Percentiles rank a stretch among this genome's conserved stretches.
Conservation (phyloP, 1,284 basidiomycete species). For the Malassezia sympodialis region DNA sequence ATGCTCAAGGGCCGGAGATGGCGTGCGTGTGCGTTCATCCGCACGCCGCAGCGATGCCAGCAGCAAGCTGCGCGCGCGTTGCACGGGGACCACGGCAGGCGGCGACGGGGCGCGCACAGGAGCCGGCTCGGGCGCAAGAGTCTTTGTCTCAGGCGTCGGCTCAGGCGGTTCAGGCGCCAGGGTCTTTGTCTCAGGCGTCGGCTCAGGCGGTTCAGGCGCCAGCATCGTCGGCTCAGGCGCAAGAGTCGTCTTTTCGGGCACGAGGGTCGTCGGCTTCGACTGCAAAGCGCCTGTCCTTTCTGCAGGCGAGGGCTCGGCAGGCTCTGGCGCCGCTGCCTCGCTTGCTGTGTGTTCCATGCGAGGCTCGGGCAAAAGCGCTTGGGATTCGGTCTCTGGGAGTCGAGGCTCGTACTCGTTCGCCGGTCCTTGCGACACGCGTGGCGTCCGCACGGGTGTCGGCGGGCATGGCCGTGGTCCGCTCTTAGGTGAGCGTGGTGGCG, state of each 20-base stretch:
- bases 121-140: neutral
- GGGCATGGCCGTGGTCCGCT: neutral
- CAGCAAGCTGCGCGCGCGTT: constrained; percentile 4
- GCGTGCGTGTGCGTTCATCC: constrained; percentile 15
- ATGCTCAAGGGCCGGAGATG: neutral
- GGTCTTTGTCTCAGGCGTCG: no score
- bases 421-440: neutral
- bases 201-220: no score
- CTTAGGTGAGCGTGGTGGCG: neutral
- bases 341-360: neutral
- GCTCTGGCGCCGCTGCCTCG: neutral
- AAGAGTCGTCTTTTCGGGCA: neutral
- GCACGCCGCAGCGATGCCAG: constrained; percentile 12
- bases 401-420: neutral
- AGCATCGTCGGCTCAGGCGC: neutral
- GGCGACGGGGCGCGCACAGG: neutral
- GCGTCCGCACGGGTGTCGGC: neutral
- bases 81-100: neutral
- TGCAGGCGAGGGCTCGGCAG: neutral
- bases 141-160: neutral
- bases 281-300: no score
- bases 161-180: neutral
- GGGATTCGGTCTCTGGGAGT: no score
- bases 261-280: no score
- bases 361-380: neutral